A percentile compares a stretch with the other conserved stretches of the same genome.
These are phyloP conservation scores for carrot (Daucus carota) DNA, from an alignment of 129 eudicot genomes.

Conservation along the genomic window DH1_v3.0 NC_030381.2:37459001-37459500, in stretches of 20 bases:
- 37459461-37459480: conserved; percentile 96
- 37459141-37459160: too few species aligned
- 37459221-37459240: background rate
- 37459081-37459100: too few species aligned
- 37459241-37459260: background rate
- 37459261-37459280: background rate
- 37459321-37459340: conserved; percentile 97
- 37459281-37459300: conserved; percentile 60
- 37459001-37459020: too few species aligned
- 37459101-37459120: too few species aligned
- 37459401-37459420: conserved; percentile 1
- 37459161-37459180: background rate
- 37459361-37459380: conserved; percentile 8
- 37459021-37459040: too few species aligned
- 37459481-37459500: conserved; percentile 97
- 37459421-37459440: conserved; percentile 19
- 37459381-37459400: conserved; percentile 1
- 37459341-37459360: conserved; percentile 86
- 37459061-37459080: too few species aligned
- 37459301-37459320: conserved; percentile 90
- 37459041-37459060: too few species aligned
- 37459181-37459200: background rate
- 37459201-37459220: background rate
- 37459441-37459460: conserved; percentile 98
- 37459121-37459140: too few species aligned